Evolutionary conservation across 1,139 yeast genomes (phyloP), one percentile per base, ranked within the genome.

Genomic region (Insectozyma bohioensis): DNA sequence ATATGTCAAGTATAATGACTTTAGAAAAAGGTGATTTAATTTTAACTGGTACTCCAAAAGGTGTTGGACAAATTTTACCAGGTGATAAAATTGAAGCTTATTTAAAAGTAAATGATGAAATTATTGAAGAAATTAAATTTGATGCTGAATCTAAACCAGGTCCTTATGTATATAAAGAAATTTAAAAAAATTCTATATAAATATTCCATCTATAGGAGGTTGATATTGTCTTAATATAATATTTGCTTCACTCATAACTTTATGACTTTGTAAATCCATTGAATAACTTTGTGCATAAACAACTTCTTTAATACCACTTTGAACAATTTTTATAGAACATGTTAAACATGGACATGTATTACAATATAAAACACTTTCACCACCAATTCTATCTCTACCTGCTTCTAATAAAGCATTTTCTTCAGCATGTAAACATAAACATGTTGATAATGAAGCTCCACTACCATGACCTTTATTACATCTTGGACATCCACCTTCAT

Each of bases 321-420:
- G 99, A 7, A 88, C 95, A 34, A 92, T 90, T 60, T 92, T 92
- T 30, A 92, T 87, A 5, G 95, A 80, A 56, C 99, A 92, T 0
- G 98, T 94, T 41, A 92, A 66, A 54, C 99, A 94, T 0, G 99
- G 99, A 52, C 97, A 92, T 0, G 98, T 92, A 55, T 92, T 92
- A 60, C 98, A 94, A 58, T 92, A 92, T 36, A 92, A 61, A 0
- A 78, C 80, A n/a, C 85, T 83, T 12, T 49, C 49, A 28, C 56
- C 63, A 24, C 58, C 48, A 12, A 88, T 76, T 39, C 98, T 67
- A 45, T 85, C 95, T 42, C 97, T 71, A 1, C 98, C 98, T 9
- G 97, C 86, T 55, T 92, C 98, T 34, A 94, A 61, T 26, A 92
- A 65, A 0, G 98, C 98, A 56, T 94, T 92, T 50, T 92, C 99